Percentiles rank a stretch among this genome's conserved stretches.
Evolutionary conservation across 768 basidiomycete genomes (phyloP).

Genomic region (Pisolithus sp.): DNA sequence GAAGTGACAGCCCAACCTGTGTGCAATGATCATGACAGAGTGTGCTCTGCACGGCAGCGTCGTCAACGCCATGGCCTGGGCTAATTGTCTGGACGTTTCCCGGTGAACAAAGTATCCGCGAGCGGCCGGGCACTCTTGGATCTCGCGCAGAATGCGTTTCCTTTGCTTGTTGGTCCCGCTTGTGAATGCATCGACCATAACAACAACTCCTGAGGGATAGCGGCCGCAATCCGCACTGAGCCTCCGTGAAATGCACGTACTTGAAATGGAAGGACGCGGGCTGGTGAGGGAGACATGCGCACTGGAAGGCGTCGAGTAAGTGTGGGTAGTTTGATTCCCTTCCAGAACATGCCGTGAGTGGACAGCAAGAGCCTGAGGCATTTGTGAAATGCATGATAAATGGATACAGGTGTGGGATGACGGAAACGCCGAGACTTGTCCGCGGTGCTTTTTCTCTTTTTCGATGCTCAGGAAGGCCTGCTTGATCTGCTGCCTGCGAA

Average conservation of each 20-base stretch:
- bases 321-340: conserved; percentile 2
- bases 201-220: conserved; percentile 20
- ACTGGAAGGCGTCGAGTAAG: neutral
- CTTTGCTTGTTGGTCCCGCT: conserved; percentile 10
- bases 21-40: conserved; percentile 42
- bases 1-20: conserved; percentile 42
- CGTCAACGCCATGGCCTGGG: conserved; percentile 27
- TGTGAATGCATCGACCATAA: conserved; percentile 21
- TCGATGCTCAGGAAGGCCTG: conserved; percentile 26
- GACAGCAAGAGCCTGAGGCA: conserved; percentile 15
- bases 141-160: conserved; percentile 4
- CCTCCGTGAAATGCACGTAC: neutral
- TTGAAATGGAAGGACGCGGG: neutral
- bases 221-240: conserved; percentile 5
- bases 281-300: neutral
- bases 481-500: conserved; percentile 48
- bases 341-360: neutral
- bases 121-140: conserved; percentile 18
- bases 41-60: conserved; percentile 36
- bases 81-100: conserved; percentile 28
- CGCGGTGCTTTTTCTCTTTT: conserved; percentile 4
- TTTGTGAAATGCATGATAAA: conserved; percentile 19
- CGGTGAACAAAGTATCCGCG: conserved; percentile 26
- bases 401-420: conserved; percentile 7
- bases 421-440: conserved; percentile 10